phyloP scores from a whole-genome alignment of 23 red algal genomes.

The Gracilaria domingensis region DNA sequence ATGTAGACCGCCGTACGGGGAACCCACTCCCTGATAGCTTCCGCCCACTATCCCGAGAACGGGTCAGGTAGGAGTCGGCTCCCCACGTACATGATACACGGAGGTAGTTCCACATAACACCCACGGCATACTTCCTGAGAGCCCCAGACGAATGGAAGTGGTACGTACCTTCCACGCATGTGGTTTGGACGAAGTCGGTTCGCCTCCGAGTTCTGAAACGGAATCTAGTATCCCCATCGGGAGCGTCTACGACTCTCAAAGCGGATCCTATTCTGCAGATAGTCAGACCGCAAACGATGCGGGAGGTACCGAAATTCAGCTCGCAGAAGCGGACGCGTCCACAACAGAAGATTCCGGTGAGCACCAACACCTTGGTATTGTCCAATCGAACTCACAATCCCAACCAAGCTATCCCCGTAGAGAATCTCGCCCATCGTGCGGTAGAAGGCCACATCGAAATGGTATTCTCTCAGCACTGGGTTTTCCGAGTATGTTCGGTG shows the following conservation, averaged over 20 bases:
- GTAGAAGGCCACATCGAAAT: background rate
- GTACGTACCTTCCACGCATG: slow-evolving; percentile 17
- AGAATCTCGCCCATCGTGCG: background rate
- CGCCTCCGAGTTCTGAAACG: slow-evolving; percentile 20
- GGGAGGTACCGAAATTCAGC: slow-evolving; percentile 14
- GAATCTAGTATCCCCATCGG: background rate
- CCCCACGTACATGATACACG: background rate
- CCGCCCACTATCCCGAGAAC: background rate
- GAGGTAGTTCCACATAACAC: slow-evolving; percentile 13
- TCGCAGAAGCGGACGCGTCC: background rate
- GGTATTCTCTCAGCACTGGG: background rate
- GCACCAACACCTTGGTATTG: no score
- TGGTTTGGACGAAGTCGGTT: background rate
- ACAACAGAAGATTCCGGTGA: no score
- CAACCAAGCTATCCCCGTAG: background rate
- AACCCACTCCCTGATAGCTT: background rate
- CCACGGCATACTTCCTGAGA: background rate
- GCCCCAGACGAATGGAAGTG: background rate
- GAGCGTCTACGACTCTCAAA: background rate
- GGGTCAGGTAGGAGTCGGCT: background rate
- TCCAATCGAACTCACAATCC: no score
- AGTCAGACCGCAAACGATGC: background rate
- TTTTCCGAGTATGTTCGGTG: background rate
- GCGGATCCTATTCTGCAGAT: slow-evolving; percentile 3
- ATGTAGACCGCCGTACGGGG: background rate